Percentiles rank a stretch among this genome's conserved stretches.
Evolutionary conservation across 1,139 yeast species (phyloP).

Genomic region (Kurtzmaniella quercitrusa): DNA sequence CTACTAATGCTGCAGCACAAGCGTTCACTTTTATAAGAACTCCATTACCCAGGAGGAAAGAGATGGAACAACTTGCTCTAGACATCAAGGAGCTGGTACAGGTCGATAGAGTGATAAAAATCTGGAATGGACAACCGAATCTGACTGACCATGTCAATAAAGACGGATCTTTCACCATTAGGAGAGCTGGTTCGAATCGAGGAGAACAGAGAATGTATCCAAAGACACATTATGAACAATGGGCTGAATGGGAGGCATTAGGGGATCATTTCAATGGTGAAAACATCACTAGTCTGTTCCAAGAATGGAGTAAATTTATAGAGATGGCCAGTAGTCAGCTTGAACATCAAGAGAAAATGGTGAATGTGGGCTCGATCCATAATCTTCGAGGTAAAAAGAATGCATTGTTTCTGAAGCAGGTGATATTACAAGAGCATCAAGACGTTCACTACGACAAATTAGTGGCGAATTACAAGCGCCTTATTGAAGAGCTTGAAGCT

Average conservation of each 20-base stretch:
- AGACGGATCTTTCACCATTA: constrained; percentile 27
- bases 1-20: constrained; percentile 30
- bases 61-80: constrained; percentile 26
- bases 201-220: constrained; percentile 31
- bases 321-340: not conserved
- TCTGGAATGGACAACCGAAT: constrained; percentile 23
- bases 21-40: constrained; percentile 25
- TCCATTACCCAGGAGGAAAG: constrained; percentile 20
- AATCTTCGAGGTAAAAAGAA: constrained; percentile 9
- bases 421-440: constrained; percentile 20
- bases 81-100: constrained; percentile 30
- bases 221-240: constrained; percentile 21
- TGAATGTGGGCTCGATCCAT: constrained; percentile 7
- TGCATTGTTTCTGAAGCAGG: constrained; percentile 13
- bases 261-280: constrained; percentile 28
- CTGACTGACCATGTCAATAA: constrained; percentile 11
- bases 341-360: constrained; percentile 2
- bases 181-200: constrained; percentile 17
- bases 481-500: constrained; percentile 15
- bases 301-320: not conserved
- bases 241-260: constrained; percentile 26
- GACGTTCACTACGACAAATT: constrained; percentile 20
- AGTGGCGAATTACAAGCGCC: constrained; percentile 13
- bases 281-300: not conserved
- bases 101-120: constrained; percentile 17